Evolutionary conservation across 371 early-diverging fungal species (phyloP), one percentile per base, ranked within the genome.

Genomic region (Apophysomyces trapeziformis): DNA sequence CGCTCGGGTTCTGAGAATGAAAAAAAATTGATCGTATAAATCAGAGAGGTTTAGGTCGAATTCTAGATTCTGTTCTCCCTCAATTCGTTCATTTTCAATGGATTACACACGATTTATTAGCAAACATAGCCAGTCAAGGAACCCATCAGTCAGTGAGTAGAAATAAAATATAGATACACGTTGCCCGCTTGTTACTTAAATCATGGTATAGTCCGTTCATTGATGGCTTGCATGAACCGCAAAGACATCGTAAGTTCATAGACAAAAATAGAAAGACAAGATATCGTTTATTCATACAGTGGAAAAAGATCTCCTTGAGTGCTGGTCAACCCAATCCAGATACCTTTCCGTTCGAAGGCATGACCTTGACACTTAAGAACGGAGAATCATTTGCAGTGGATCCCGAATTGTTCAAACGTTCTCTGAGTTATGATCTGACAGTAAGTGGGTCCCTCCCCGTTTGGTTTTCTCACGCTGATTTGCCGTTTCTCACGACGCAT

Each of bases 321-420:
- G 92, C 90, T n/a, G 94, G 94, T 7, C 85, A 86, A 47, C 94
- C 93, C 14, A 87, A 93, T 65, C 80, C 89, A 4, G 65, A 63
- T 11, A 86, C 90, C 12, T 93, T 92, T 61, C 94, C 94, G 37
- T 90, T 87, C 72, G 87, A 78, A n/a, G 76, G 80, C 38, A 73
- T 93, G 71, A 69, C 68, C 14, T 70, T 92, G 35, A 86, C 79
- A 5, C 76, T 92, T 12, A 87, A 87, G 64, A 69, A 68, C 32
- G 93, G 92, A 44, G 87, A 86, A 44, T 75, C 67, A 11, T 66
- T 89, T 12, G 61, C 72, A 3, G 66, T 90, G n/a, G 85, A 82
- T 38, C 59, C 67, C 4, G 65, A 77, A 12, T 63, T 83, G 7
- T 79, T 86, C 21, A 65, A 58, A 18, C 78, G 81, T 1, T 75